Evolutionary conservation across 352 stramenopile species (phyloP).

Genomic region (Ophiocytium majus): DNA sequence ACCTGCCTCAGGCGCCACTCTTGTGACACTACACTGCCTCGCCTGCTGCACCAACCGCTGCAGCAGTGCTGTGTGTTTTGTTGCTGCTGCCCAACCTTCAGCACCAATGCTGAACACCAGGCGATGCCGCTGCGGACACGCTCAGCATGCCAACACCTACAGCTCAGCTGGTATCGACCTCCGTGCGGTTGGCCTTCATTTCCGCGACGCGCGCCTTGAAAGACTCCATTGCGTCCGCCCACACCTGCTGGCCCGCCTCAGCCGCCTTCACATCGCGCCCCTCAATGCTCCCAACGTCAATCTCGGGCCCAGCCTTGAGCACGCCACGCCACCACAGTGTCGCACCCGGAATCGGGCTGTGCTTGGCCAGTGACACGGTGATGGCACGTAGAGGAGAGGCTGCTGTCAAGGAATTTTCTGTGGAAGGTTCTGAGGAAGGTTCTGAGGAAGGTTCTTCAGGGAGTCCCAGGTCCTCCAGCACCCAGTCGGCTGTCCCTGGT

Average conservation of each 20-base stretch:
- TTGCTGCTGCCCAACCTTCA: too few relatives aligned
- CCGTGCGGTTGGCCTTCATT: not conserved
- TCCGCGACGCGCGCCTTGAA: constrained; percentile 17
- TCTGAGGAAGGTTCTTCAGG: not conserved
- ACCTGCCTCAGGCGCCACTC: too few relatives aligned
- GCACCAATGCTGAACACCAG: too few relatives aligned
- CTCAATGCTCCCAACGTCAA: constrained; percentile 40
- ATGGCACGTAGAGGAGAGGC: constrained; percentile 20
- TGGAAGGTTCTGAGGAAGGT: not conserved
- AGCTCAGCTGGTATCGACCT: not conserved
- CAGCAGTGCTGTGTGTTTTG: too few relatives aligned
- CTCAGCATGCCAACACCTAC: too few relatives aligned
- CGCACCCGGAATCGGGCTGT: constrained; percentile 35
- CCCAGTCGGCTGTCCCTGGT: constrained; percentile 32
- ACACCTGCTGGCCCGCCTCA: constrained; percentile 37
- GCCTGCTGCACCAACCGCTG: too few relatives aligned
- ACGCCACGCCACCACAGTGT: constrained; percentile 47
- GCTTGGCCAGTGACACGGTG: constrained; percentile 35
- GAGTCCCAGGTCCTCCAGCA: constrained; percentile 32
- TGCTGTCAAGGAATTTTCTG: not conserved
- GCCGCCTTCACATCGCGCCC: constrained; percentile 17
- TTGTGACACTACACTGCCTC: too few relatives aligned
- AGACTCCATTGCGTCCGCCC: constrained; percentile 46
- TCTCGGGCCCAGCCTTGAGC: constrained; percentile 38
- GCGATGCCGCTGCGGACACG: too few relatives aligned